phyloP scores from a whole-genome alignment of 768 basidiomycete species.

The Lactarius sanguifluus region DNA sequence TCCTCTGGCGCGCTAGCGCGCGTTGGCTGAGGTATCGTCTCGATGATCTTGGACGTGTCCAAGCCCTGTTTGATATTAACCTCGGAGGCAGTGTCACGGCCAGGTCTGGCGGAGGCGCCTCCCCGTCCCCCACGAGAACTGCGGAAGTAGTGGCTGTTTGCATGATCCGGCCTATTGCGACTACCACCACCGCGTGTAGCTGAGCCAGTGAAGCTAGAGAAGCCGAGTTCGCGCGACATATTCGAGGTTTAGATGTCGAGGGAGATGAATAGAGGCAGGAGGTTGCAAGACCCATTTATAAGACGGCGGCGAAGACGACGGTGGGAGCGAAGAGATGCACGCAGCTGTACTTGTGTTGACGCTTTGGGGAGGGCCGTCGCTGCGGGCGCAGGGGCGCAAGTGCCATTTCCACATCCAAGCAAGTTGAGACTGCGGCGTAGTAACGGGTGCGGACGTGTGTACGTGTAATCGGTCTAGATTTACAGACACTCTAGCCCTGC shows the following conservation, averaged over 20 bases:
- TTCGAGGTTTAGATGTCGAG: neutral
- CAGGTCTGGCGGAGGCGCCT: neutral
- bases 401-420: neutral
- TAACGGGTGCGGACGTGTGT: neutral
- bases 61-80: constrained; percentile 19
- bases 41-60: constrained; percentile 13
- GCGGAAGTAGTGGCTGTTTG: constrained; percentile 8
- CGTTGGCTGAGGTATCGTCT: constrained; percentile 10
- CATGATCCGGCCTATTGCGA: constrained; percentile 5
- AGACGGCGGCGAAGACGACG: constrained; percentile 2
- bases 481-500: no score
- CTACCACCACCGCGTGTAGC: neutral
- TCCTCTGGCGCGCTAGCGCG: neutral
- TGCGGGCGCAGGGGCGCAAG: constrained; percentile 22
- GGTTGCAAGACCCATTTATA: constrained; percentile 7
- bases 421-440: neutral
- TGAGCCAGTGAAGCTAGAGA: neutral
- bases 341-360: constrained; percentile 2
- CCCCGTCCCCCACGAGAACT: constrained; percentile 1
- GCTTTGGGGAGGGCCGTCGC: neutral
- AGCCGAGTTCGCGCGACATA: neutral
- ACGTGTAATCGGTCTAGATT: neutral
- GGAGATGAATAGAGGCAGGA: neutral
- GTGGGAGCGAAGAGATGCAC: neutral
- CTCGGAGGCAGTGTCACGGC: neutral